These are phyloP conservation scores for Coprinopsis marcescibilis DNA, from an alignment of 768 basidiomycete species.

Conservation along the genomic window DNA sequence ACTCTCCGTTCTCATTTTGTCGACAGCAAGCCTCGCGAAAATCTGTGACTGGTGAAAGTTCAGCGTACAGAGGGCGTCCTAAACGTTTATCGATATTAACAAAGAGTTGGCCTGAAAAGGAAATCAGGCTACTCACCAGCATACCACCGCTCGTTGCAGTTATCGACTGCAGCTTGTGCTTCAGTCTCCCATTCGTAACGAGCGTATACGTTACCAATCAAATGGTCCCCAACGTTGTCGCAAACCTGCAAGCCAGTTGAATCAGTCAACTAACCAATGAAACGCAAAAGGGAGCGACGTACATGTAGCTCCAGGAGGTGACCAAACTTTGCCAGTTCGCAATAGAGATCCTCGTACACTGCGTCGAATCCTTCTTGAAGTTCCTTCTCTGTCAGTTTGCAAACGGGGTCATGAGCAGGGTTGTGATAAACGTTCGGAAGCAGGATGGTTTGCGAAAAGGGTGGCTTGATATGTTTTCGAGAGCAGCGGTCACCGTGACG, in stretches of 20 bases:
- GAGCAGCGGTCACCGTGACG: constrained; percentile 98
- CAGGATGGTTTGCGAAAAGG: constrained; percentile 95
- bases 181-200: constrained; percentile 99
- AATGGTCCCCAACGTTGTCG: constrained; percentile 98
- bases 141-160: constrained; percentile 95
- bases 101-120: background rate
- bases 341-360: constrained; percentile 93
- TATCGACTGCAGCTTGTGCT: constrained; percentile 88
- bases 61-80: constrained; percentile 95
- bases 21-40: constrained; percentile 98
- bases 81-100: constrained; percentile 11
- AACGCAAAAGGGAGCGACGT: constrained; percentile 24
- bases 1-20: constrained; percentile 98
- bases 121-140: constrained; percentile 55
- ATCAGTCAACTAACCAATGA: constrained; percentile 3
- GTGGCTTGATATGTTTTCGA: constrained; percentile 95
- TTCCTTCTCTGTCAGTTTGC: constrained; percentile 83
- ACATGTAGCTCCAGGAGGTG: constrained; percentile 94
- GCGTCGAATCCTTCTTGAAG: constrained; percentile 89
- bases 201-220: constrained; percentile 97
- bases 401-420: constrained; percentile 88
- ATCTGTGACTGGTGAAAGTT: constrained; percentile 96
- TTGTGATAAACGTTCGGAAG: constrained; percentile 98
- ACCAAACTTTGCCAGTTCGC: constrained; percentile 91
- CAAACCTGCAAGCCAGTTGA: constrained; percentile 56